These are phyloP conservation scores for Tetradesmus obliquus DNA, from an alignment of 139 green algal species.

Conservation along the genomic window DNA sequence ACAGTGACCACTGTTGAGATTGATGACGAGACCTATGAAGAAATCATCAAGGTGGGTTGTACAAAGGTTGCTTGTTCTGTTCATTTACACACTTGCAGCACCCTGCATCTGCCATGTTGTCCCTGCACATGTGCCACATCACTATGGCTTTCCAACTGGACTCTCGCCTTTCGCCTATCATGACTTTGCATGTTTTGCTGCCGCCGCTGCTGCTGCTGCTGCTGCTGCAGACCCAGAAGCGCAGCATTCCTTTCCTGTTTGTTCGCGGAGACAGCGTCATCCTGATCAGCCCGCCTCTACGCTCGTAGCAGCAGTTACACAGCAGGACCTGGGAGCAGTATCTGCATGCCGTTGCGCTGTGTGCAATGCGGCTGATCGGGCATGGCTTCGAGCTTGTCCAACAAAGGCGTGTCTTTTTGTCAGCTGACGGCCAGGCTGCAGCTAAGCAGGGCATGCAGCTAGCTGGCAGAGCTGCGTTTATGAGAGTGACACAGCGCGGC, in stretches of 20 bases:
- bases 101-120: neutral
- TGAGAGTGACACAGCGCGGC: too few species aligned
- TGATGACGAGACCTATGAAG: conserved; percentile 99
- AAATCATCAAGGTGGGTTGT: conserved; percentile 94
- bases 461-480: too few species aligned
- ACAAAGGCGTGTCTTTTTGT: too few species aligned
- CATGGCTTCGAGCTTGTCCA: too few species aligned
- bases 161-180: neutral
- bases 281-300: conserved; percentile 92
- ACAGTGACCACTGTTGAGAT: conserved; percentile 95
- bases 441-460: too few species aligned
- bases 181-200: neutral
- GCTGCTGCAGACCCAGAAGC: conserved; percentile 88
- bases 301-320: conserved; percentile 57
- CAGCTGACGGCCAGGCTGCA: too few species aligned
- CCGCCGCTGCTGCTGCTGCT: neutral
- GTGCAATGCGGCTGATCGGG: too few species aligned
- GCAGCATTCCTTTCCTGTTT: conserved; percentile 94
- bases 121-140: neutral
- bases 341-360: too few species aligned
- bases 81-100: neutral
- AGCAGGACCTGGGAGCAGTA: neutral
- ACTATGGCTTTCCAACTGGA: too few species aligned
- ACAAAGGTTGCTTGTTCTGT: conserved; percentile 11
- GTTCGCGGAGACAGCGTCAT: conserved; percentile 97